phyloP scores from a whole-genome alignment of 31 red algal genomes.

The Endocladia muricata region DNA sequence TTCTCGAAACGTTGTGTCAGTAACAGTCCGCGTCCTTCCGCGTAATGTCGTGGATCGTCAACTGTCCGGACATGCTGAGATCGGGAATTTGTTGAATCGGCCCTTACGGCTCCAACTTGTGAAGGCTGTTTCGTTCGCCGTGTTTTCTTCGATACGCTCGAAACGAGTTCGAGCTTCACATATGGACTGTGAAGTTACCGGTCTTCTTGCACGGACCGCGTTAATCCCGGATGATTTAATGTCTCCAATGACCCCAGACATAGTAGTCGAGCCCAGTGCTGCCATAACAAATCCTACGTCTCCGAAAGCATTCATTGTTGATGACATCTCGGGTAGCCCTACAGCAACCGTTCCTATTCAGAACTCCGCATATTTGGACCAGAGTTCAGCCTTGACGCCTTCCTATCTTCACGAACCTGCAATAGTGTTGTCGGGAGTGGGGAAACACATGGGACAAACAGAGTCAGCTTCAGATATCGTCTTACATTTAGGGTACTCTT shows the following conservation, averaged over 20 bases:
- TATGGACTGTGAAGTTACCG: slow-evolving; percentile 40
- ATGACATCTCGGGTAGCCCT: slow-evolving; percentile 9
- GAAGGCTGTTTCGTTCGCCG: slow-evolving; percentile 62
- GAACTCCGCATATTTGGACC: slow-evolving; percentile 31
- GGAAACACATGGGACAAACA: slow-evolving; percentile 54
- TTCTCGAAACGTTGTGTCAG: slow-evolving; percentile 42
- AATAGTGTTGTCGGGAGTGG: slow-evolving; percentile 62
- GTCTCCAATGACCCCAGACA: slow-evolving; percentile 76
- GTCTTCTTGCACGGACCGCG: slow-evolving; percentile 14
- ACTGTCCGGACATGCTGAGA: slow-evolving; percentile 19
- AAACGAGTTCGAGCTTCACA: slow-evolving; percentile 38
- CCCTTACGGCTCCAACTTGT: slow-evolving; percentile 52
- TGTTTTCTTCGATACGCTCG: slow-evolving; percentile 57
- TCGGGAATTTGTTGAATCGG: slow-evolving; percentile 10
- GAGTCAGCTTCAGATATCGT: slow-evolving; percentile 33
- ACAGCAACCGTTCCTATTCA: neutral
- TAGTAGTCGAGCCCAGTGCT: slow-evolving; percentile 28
- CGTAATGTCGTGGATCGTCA: slow-evolving; percentile 58
- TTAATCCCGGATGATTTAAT: slow-evolving; percentile 58
- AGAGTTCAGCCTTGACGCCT: slow-evolving; percentile 46
- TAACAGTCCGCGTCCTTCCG: slow-evolving; percentile 61
- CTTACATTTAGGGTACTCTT: slow-evolving; percentile 53
- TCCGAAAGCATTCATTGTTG: slow-evolving; percentile 10
- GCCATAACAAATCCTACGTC: slow-evolving; percentile 25
- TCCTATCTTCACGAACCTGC: slow-evolving; percentile 69